Evolutionary conservation across 352 stramenopile species (phyloP), one percentile per base, ranked within the genome.

Genomic region (Globisporangium paddicum): DNA sequence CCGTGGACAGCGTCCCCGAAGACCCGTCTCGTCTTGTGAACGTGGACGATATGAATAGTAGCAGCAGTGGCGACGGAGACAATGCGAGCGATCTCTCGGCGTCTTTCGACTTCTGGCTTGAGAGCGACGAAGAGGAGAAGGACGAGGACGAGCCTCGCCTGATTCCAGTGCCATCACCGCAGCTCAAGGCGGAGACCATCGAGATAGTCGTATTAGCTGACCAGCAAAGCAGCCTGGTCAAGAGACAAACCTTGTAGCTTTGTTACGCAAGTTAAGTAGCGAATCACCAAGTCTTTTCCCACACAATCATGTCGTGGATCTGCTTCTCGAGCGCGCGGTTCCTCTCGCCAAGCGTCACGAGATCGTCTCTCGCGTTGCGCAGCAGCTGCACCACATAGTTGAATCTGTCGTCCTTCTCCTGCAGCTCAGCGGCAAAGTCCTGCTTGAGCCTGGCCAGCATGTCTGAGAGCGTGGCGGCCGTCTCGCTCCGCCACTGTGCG

Each of bases 261-360:
- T 14, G 13, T 4, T 37, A 41, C 35, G 35, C 35, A 41, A 10
- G 2, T n/a, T n/a, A 37, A 0, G 18, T n/a, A 41, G 3, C 35
- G 4, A n/a, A 34, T 35, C 41, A 76, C 70, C 62, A 79, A 2
- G 63, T 70, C 49, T 76, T 74, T 44, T 77, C 67, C 51, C 59
- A 82, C 26, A 67, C 32, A 18, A 71, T 64, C 66, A 77, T 50
- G 10, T 73, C 62, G 26, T 72, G 54, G 5, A 86, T 54, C 53
- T 85, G 60, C 23, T 67, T 67, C 34, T 91, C 72, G 13, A 92
- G 67, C 42, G 81, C 70, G 13, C 71, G 55, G 57, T 94, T 94
- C n/a, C 68, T 62, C 21, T 63, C 58, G 1, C 64, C 66, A 0
- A 94, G 71, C 45, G 69, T 55, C 10, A 80, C 62, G 46, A 94